phyloP scores from a whole-genome alignment of 2,329 filamentous ascomycete species.

The Graphium sp. region DNA sequence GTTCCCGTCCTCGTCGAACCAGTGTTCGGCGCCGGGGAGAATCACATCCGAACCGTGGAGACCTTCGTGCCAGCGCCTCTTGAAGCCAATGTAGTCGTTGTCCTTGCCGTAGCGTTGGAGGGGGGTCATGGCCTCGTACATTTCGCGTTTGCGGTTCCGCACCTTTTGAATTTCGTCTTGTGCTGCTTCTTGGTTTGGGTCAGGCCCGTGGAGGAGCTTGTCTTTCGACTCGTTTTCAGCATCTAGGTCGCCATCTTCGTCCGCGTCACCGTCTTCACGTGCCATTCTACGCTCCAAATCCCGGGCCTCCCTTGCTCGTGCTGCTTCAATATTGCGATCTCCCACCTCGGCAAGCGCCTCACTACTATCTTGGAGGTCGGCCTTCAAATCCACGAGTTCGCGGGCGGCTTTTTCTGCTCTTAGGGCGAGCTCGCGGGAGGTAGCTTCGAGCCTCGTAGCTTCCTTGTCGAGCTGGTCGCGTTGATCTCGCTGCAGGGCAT shows the following conservation, averaged over 20 bases:
- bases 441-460: background rate
- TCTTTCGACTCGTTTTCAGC: constrained; percentile 8
- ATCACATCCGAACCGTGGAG: constrained; percentile 28
- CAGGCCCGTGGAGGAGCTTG: constrained; percentile 10
- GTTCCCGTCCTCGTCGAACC: constrained; percentile 31
- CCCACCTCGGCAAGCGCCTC: constrained; percentile 18
- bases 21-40: constrained; percentile 32
- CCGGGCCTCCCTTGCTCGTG: constrained; percentile 6
- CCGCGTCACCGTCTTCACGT: constrained; percentile 7
- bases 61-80: constrained; percentile 38
- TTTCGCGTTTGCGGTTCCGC: constrained; percentile 17
- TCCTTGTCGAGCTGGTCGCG: constrained; percentile 1
- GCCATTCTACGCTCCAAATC: constrained; percentile 6
- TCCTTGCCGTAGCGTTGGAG: constrained; percentile 34
- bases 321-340: constrained; percentile 6
- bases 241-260: constrained; percentile 11
- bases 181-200: constrained; percentile 8
- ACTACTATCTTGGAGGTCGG: constrained; percentile 30
- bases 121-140: constrained; percentile 23
- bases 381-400: constrained; percentile 28
- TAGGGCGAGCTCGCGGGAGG: constrained; percentile 16
- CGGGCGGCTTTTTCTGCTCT: constrained; percentile 28
- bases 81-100: constrained; percentile 44
- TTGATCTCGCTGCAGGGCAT: too few species aligned
- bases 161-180: constrained; percentile 17